Evolutionary conservation across 164 flowering plant species (phyloP), one percentile per base, ranked within the genome.

Genomic region (Chloranthus sessilifolius): DNA sequence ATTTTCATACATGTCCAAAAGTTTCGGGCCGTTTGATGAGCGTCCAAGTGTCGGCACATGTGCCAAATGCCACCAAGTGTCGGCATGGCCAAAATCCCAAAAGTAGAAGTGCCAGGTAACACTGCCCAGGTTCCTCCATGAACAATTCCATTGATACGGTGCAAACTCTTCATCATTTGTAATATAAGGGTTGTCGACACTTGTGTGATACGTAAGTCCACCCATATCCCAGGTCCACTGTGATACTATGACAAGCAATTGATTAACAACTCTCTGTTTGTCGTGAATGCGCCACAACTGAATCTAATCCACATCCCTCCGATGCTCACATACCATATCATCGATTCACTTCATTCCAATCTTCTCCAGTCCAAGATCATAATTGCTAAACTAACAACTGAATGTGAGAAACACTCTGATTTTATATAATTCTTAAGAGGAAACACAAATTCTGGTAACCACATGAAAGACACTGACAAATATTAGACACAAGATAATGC

Each of bases 101-200:
- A n/a, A n/a, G n/a, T n/a, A n/a, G n/a, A n/a, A n/a, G n/a, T n/a
- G n/a, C n/a, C n/a, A n/a, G n/a, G n/a, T n/a, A n/a, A n/a, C n/a
- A n/a, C n/a, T n/a, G n/a, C n/a, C n/a, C n/a, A 65, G 16, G 73
- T 51, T 50, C 82, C 98, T 3, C 74, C 84, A 52, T 84, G 90
- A 58, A 84, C 83, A 53, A 89, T 78, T 23, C 81, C 90, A 72
- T 71, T 84, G 49, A 79, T 85, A 67, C 82, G 92, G 58, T 86
- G 90, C 74, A 85, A 52, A 56, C 70, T 89, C 74, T 81, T 92
- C 72, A 85, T 78, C 91, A 87, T 77, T 62, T 82, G 98, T 10
- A 23, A 91, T 70, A 67, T 91, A 91, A 33, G 82, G 87, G 46
- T 63, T 80, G 49, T 68, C 68, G 4, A 79, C 80, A 45, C 76